Evolutionary conservation across 768 basidiomycete genomes (phyloP).

Genomic region (Boletus sp.): DNA sequence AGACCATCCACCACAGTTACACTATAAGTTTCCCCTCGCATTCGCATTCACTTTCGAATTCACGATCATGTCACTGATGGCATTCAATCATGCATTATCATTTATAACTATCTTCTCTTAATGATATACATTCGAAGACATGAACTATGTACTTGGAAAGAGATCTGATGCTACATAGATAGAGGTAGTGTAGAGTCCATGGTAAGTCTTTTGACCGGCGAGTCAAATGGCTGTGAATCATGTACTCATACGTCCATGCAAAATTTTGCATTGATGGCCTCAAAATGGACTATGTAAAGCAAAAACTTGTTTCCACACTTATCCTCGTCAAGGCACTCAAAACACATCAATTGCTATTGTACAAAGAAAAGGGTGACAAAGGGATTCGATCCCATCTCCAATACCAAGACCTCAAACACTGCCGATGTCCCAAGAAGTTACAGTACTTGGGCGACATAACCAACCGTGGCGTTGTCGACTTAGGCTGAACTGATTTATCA

Average conservation of each 20-base stretch:
- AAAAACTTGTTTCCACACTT: not conserved
- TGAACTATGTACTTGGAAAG: not conserved
- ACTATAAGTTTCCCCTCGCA: conserved; percentile 17
- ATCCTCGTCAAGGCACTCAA: not conserved
- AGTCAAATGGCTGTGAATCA: not conserved
- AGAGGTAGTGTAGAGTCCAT: not conserved
- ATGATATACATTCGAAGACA: conserved; percentile 20
- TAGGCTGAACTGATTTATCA: not conserved
- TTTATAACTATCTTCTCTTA: conserved; percentile 28
- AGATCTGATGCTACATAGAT: not conserved
- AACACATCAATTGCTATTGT: not conserved
- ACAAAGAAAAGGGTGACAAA: not conserved
- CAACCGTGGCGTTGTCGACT: not conserved
- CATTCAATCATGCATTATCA: conserved; percentile 28
- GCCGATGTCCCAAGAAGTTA: not conserved
- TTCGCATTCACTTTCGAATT: conserved; percentile 19
- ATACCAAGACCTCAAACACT: not conserved
- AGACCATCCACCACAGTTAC: conserved; percentile 3
- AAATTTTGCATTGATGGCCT: not conserved
- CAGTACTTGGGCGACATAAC: not conserved
- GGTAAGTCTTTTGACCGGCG: not conserved
- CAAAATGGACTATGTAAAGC: not conserved
- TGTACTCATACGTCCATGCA: not conserved
- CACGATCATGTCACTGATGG: conserved; percentile 23
- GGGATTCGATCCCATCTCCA: not conserved